Conservation (phyloP, 2,329 filamentous ascomycete species). For the Amylocarpus encephaloides region DNA sequence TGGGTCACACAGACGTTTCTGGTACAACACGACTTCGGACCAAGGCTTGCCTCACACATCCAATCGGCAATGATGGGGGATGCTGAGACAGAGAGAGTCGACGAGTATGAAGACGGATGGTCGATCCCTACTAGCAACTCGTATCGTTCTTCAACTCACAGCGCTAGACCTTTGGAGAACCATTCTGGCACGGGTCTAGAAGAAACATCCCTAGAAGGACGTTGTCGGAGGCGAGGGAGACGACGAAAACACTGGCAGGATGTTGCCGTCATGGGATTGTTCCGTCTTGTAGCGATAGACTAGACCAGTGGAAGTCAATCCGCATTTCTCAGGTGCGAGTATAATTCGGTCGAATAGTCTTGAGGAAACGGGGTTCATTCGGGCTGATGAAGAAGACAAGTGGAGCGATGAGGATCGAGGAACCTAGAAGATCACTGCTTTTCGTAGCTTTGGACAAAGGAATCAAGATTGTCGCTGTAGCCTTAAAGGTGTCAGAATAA, state of each 20-base stretch:
- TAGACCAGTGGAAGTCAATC: conserved; percentile 66
- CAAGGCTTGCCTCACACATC: too few relatives aligned
- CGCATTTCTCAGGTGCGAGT: conserved; percentile 65
- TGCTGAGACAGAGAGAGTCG: too few relatives aligned
- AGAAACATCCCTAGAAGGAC: too few relatives aligned
- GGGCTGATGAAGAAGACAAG: conserved; percentile 75
- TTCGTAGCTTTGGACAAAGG: conserved; percentile 73
- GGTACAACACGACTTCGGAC: too few relatives aligned
- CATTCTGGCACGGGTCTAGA: too few relatives aligned
- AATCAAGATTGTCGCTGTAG: conserved; percentile 63
- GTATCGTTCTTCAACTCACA: too few relatives aligned
- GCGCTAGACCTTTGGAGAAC: too few relatives aligned
- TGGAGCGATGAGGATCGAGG: conserved; percentile 68
- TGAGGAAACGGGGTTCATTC: conserved; percentile 68
- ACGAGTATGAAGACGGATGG: too few relatives aligned
- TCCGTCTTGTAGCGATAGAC: conserved; percentile 71
- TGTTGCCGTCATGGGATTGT: conserved; percentile 58
- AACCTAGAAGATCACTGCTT: conserved; percentile 63
- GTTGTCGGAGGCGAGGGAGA: too few relatives aligned
- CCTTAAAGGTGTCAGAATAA: conserved; percentile 35
- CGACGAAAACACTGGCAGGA: conserved; percentile 10
- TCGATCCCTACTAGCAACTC: too few relatives aligned
- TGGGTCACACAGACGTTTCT: too few relatives aligned
- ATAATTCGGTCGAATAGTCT: conserved; percentile 70
- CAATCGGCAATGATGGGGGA: too few relatives aligned